Percentiles rank a stretch among this genome's conserved stretches.
phyloP scores from a whole-genome alignment of 257 asterid genomes.

The Datura wrightii region DNA sequence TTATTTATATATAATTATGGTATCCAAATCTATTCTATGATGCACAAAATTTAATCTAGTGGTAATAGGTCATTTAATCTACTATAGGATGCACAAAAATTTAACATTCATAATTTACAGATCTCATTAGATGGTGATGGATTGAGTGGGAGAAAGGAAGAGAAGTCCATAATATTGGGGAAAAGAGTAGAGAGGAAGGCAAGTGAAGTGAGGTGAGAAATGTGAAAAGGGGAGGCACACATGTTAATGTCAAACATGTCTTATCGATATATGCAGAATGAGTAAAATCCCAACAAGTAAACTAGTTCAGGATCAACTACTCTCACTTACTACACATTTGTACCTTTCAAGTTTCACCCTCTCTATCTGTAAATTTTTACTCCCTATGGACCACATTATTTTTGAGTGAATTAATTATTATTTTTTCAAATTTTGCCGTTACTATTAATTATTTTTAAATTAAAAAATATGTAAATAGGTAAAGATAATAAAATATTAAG shows the following conservation, averaged over 20 bases:
- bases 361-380: too few relatives aligned
- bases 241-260: constrained; percentile 38
- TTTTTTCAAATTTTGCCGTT: too few relatives aligned
- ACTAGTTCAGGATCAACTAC: background rate
- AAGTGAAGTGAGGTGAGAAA: constrained; percentile 6
- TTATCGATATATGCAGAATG: constrained; percentile 23
- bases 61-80: background rate
- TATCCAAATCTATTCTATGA: background rate
- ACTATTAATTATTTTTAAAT: too few relatives aligned
- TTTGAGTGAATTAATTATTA: too few relatives aligned
- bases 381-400: too few relatives aligned
- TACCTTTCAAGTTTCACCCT: background rate
- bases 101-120: too few relatives aligned
- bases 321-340: background rate
- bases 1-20: background rate
- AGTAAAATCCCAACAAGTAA: background rate
- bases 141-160: too few relatives aligned
- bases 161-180: background rate
- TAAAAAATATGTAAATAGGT: too few relatives aligned
- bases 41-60: background rate
- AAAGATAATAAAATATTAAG: too few relatives aligned
- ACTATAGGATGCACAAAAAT: background rate
- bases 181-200: constrained; percentile 11
- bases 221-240: constrained; percentile 24
- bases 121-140: too few relatives aligned